Conservation (phyloP, 2,329 filamentous ascomycete genomes). For the Aspergillus neoniger region DNA sequence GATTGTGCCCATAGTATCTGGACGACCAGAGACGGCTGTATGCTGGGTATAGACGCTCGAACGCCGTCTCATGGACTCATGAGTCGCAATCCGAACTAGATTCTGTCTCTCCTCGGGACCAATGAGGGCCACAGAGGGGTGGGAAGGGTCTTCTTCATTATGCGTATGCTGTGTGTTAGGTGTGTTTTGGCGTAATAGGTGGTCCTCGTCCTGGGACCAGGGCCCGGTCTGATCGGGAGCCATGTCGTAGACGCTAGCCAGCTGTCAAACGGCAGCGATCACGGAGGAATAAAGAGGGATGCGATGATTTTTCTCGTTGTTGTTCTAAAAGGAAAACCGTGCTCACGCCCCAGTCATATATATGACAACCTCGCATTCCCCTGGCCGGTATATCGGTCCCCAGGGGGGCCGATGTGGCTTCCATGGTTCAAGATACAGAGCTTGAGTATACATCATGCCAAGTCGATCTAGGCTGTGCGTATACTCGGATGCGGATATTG, state of each 20-base stretch:
- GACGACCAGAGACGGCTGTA: background rate
- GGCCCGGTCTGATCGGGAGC: background rate
- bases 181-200: background rate
- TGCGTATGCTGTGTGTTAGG: background rate
- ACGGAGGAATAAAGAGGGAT: too few relatives aligned
- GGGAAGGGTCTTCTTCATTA: background rate
- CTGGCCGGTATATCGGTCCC: too few relatives aligned
- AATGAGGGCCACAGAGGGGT: constrained; percentile 1
- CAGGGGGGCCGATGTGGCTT: too few relatives aligned
- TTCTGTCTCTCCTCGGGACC: constrained; percentile 2
- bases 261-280: too few relatives aligned
- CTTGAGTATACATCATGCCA: too few relatives aligned
- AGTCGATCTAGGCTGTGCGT: too few relatives aligned
- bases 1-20: background rate
- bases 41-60: constrained; percentile 8
- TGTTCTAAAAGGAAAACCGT: too few relatives aligned
- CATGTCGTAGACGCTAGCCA: background rate
- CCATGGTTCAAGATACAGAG: too few relatives aligned
- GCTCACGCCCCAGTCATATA: too few relatives aligned
- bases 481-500: too few relatives aligned
- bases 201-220: background rate
- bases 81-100: constrained; percentile 7
- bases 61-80: constrained; percentile 5
- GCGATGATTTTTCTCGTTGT: too few relatives aligned
- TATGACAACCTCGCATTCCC: too few relatives aligned